phyloP scores from a whole-genome alignment of 208 protist species.

The Crithidia sp. region DNA sequence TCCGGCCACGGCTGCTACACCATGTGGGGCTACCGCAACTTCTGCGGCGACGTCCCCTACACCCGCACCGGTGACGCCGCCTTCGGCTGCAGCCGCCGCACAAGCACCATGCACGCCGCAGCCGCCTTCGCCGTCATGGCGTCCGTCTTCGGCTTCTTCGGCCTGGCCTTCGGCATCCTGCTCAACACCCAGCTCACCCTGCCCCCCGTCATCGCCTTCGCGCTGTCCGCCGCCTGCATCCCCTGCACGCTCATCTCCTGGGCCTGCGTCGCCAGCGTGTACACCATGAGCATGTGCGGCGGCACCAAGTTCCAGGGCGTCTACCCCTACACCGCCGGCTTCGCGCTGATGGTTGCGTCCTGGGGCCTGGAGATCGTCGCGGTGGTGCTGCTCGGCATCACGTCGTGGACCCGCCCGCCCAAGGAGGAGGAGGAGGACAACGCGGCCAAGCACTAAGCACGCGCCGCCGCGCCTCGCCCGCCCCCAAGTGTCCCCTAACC shows the following conservation, averaged over 20 bases:
- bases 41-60: slow-evolving; percentile 45
- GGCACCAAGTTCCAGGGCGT: slow-evolving; percentile 15
- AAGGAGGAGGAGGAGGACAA: slow-evolving; percentile 30
- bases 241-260: slow-evolving; percentile 48
- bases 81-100: slow-evolving; percentile 32
- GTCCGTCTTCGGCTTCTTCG: slow-evolving; percentile 35
- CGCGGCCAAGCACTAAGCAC: slow-evolving; percentile 22
- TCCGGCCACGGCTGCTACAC: slow-evolving; percentile 41
- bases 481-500: too few relatives aligned
- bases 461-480: too few relatives aligned
- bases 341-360: slow-evolving; percentile 47
- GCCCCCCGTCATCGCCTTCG: slow-evolving; percentile 27
- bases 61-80: slow-evolving; percentile 21
- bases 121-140: slow-evolving; percentile 48
- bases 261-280: slow-evolving; percentile 53
- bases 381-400: slow-evolving; percentile 25
- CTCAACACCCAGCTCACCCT: slow-evolving; percentile 30
- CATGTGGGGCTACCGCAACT: slow-evolving; percentile 45
- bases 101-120: slow-evolving; percentile 41
- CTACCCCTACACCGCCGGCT: slow-evolving; percentile 45
- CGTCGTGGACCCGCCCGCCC: slow-evolving; percentile 27
- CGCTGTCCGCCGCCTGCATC: slow-evolving; percentile 37
- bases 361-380: slow-evolving; percentile 47
- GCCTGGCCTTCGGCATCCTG: slow-evolving; percentile 38
- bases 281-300: slow-evolving; percentile 40